These are phyloP conservation scores for Eucalyptus albens DNA, from an alignment of 345 rosid species.

Conservation along the genomic window DNA sequence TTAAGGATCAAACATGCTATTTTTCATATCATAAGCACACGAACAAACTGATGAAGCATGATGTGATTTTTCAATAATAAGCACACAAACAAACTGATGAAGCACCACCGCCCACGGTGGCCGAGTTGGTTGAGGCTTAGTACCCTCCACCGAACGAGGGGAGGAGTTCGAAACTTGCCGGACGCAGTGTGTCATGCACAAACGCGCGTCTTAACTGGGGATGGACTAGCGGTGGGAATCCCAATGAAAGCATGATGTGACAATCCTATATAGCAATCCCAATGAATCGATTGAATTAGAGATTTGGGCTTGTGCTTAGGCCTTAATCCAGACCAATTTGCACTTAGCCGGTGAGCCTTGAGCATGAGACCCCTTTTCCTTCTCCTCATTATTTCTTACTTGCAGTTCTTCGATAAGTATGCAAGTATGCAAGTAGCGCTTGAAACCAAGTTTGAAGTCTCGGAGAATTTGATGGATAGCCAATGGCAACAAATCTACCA, in stretches of 20 bases:
- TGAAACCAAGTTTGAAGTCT: background rate
- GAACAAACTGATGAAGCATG: background rate
- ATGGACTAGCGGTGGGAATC: no score
- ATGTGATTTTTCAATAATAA: no score
- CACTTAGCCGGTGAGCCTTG: background rate
- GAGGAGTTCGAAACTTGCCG: no score
- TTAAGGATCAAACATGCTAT: background rate
- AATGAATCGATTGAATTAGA: background rate
- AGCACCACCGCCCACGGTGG: background rate
- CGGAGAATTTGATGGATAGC: background rate
- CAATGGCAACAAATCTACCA: background rate
- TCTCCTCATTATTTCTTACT: background rate
- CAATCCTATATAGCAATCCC: background rate
- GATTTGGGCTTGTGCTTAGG: background rate
- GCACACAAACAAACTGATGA: accelerated
- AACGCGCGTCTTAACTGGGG: no score
- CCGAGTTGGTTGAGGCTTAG: no score
- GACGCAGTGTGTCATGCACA: no score
- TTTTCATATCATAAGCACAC: no score
- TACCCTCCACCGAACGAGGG: no score
- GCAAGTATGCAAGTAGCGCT: background rate
- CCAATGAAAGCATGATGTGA: no score
- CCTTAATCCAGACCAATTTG: background rate
- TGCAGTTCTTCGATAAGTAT: background rate
- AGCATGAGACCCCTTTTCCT: background rate